phyloP scores from a whole-genome alignment of 371 early-diverging fungal species.

The Mortierella sp. region DNA sequence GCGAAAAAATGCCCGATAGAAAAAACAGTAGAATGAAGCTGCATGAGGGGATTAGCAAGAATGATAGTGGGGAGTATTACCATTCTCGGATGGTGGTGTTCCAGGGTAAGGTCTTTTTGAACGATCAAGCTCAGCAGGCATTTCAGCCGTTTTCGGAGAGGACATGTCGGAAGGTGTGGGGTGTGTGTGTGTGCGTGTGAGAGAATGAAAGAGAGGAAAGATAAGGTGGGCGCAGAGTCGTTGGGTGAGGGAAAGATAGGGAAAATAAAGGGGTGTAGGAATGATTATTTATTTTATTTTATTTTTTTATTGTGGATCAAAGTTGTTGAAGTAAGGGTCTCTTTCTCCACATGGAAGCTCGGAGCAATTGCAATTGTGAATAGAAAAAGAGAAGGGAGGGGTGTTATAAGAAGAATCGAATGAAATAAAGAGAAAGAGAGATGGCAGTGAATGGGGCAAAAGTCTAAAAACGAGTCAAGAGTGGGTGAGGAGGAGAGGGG shows the following conservation, averaged over 20 bases:
- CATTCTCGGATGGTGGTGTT: conserved; percentile 26
- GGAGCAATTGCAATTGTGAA: neutral
- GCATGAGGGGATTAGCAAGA: neutral
- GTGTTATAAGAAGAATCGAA: neutral
- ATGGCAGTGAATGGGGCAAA: neutral
- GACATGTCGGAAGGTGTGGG: conserved; percentile 18
- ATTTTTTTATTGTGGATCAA: neutral
- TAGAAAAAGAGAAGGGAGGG: conserved; percentile 8
- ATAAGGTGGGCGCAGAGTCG: neutral
- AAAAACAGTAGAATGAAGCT: neutral
- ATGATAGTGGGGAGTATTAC: conserved; percentile 15
- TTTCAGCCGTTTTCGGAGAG: conserved; percentile 5
- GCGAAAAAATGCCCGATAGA: no score
- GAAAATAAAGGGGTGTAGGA: neutral
- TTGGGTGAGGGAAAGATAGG: neutral
- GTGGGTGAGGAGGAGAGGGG: neutral
- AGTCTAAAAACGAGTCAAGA: neutral
- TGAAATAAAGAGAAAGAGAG: neutral
- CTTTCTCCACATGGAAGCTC: conserved; percentile 15
- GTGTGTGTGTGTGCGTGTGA: neutral
- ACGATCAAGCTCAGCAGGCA: conserved; percentile 24
- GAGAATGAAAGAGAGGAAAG: neutral
- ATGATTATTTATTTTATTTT: neutral
- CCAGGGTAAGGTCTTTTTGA: conserved; percentile 42
- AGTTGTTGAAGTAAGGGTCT: neutral